Conservation (phyloP, 192 early-diverging fungal species). For the Haplosporangium gracile region DNA sequence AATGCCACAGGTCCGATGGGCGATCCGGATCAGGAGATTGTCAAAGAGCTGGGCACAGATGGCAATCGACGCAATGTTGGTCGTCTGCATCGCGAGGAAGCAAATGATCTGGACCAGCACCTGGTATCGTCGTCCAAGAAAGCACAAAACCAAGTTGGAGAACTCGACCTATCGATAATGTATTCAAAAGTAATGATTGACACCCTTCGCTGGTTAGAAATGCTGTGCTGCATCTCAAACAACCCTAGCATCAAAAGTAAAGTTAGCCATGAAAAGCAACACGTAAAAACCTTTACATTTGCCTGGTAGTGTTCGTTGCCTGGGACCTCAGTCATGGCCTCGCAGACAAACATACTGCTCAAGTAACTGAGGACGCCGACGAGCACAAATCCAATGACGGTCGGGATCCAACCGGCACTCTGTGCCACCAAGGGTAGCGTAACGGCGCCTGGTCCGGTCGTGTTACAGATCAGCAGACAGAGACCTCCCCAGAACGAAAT, state of each 20-base stretch:
- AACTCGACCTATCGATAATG: conserved; percentile 68
- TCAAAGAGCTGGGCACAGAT: conserved; percentile 79
- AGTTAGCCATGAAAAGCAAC: background rate
- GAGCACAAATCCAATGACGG: conserved; percentile 66
- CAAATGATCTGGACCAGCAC: conserved; percentile 71
- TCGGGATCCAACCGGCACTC: conserved; percentile 43
- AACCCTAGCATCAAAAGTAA: background rate
- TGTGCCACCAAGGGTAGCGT: conserved; percentile 42
- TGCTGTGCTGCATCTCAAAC: background rate
- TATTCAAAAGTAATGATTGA: background rate
- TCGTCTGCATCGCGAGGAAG: conserved; percentile 76
- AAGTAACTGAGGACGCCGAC: conserved; percentile 71
- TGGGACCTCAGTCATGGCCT: conserved; percentile 74
- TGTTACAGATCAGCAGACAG: conserved; percentile 57
- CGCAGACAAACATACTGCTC: conserved; percentile 75
- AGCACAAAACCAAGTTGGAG: conserved; percentile 75
- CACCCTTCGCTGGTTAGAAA: background rate
- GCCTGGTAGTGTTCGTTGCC: conserved; percentile 82
- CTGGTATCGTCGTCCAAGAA: conserved; percentile 74
- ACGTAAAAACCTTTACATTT: conserved; percentile 22
- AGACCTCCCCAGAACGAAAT: conserved; percentile 61
- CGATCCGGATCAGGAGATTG: conserved; percentile 68
- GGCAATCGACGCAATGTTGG: conserved; percentile 80
- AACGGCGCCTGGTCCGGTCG: conserved; percentile 56
- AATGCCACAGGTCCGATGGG: conserved; percentile 77